Percentiles rank a stretch among this genome's conserved stretches.
phyloP scores from a whole-genome alignment of 83 land plant genomes.

The Picea mariana region DNA sequence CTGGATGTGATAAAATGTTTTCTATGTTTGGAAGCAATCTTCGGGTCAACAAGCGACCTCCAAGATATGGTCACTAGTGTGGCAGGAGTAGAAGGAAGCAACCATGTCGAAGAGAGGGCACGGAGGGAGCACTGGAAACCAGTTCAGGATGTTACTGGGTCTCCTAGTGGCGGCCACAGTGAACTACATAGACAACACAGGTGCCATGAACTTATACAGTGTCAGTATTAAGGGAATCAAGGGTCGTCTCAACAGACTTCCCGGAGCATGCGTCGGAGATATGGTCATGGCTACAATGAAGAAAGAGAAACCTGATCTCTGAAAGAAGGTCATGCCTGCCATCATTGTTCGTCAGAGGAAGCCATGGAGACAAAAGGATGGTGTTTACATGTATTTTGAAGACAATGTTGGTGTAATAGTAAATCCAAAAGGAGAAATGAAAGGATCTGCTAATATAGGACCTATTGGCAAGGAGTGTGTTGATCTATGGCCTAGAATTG shows the following conservation, averaged over 20 bases:
- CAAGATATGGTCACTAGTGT: too few species aligned
- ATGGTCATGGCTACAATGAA: conserved; percentile 62
- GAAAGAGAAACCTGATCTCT: conserved; percentile 51
- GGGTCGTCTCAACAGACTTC: conserved; percentile 45
- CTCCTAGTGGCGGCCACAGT: too few species aligned
- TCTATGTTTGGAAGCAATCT: too few species aligned
- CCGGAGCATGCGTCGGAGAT: conserved; percentile 45
- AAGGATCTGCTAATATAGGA: conserved; percentile 36
- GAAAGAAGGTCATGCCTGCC: conserved; percentile 63
- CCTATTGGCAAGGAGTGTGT: conserved; percentile 40
- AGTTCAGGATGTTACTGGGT: too few species aligned
- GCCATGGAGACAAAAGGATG: conserved; percentile 64
- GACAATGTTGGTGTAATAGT: conserved; percentile 33
- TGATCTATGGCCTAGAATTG: conserved; percentile 34
- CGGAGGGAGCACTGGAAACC: too few species aligned
- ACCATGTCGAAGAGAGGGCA: too few species aligned
- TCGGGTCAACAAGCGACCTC: too few species aligned
- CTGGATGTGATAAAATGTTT: too few species aligned
- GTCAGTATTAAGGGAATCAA: conserved; percentile 49
- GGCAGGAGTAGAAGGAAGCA: too few species aligned
- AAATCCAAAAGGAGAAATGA: conserved; percentile 35
- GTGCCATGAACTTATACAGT: too few species aligned
- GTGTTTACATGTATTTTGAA: conserved; percentile 27
- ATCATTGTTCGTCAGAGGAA: conserved; percentile 53
- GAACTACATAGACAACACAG: too few species aligned